Evolutionary conservation across 176 grass and related monocot genomes (phyloP).

Genomic region (Juncus inflexus): DNA sequence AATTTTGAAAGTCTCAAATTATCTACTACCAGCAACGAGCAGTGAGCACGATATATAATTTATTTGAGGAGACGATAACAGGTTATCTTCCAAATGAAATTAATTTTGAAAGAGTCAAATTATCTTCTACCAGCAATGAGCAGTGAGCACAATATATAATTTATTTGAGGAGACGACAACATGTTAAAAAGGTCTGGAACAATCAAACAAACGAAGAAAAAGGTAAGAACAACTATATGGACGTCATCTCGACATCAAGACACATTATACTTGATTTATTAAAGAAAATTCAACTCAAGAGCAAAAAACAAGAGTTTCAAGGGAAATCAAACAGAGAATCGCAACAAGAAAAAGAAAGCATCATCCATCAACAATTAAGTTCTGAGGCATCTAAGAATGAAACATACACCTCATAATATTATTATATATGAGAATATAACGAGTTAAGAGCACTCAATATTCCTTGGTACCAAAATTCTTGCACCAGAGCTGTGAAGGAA

Average conservation of each 20-base stretch:
- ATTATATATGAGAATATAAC: neutral
- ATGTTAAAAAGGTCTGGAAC: neutral
- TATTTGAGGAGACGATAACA: no score
- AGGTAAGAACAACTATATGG: neutral
- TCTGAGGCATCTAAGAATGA: neutral
- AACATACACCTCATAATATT: slow-evolving; percentile 6
- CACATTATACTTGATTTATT: slow-evolving; percentile 20
- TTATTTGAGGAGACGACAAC: no score
- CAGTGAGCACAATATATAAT: no score
- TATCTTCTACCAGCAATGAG: no score
- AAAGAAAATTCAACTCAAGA: slow-evolving; percentile 7
- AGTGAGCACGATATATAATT: no score
- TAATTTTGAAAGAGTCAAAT: no score
- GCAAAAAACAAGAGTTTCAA: neutral
- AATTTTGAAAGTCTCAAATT: no score
- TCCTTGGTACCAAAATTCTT: slow-evolving; percentile 97
- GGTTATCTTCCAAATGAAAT: no score
- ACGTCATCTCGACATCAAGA: neutral
- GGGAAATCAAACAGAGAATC: no score
- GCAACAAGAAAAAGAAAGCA: slow-evolving; percentile 2
- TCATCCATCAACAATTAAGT: slow-evolving; percentile 1
- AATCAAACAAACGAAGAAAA: neutral
- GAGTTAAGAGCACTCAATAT: slow-evolving; percentile 37
- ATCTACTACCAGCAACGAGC: no score
- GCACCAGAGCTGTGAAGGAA: slow-evolving; percentile 98